A percentile compares a stretch with the other conserved stretches of the same genome.
phyloP scores from a whole-genome alignment of 129 eudicot genomes.

The Glebionis coronaria region DNA sequence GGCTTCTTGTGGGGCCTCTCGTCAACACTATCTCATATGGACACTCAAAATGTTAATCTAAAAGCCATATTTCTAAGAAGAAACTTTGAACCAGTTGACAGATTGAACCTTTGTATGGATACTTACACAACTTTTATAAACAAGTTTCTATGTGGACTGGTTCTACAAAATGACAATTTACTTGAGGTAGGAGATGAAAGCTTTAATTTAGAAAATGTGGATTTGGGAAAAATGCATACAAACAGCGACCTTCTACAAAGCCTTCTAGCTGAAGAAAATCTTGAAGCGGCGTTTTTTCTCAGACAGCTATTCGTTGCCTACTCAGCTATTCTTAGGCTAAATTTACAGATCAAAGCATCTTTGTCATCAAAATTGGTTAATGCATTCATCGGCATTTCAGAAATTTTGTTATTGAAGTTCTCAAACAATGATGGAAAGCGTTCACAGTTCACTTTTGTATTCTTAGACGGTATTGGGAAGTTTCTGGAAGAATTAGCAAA shows the following conservation, averaged over 20 bases:
- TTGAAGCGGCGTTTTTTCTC: conserved; percentile 57
- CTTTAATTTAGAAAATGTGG: conserved; percentile 25
- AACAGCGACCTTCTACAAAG: conserved; percentile 32
- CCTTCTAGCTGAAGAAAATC: conserved; percentile 57
- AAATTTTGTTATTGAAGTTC: conserved; percentile 52
- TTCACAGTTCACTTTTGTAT: conserved; percentile 33
- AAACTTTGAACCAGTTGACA: conserved; percentile 38
- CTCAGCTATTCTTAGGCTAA: conserved; percentile 59
- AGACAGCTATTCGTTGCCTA: conserved; percentile 61
- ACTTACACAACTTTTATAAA: conserved; percentile 39
- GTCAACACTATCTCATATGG: conserved; percentile 45
- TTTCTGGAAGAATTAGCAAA: conserved; percentile 76
- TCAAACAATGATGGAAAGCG: conserved; percentile 37
- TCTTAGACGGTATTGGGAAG: conserved; percentile 67
- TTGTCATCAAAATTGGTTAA: conserved; percentile 41
- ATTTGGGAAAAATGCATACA: conserved; percentile 23
- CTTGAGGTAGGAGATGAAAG: conserved; percentile 23
- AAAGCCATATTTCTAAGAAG: conserved; percentile 36
- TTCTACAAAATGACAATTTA: conserved; percentile 42
- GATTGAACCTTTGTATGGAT: conserved; percentile 40
- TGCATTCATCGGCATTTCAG: conserved; percentile 40
- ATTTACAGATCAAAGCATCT: conserved; percentile 43
- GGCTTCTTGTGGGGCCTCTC: conserved; percentile 80
- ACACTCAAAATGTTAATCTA: conserved; percentile 19
- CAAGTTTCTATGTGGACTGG: conserved; percentile 33